Base-by-base conservation (phyloP, 306 rosid species). In the Citrullus colocynthis region DNA sequence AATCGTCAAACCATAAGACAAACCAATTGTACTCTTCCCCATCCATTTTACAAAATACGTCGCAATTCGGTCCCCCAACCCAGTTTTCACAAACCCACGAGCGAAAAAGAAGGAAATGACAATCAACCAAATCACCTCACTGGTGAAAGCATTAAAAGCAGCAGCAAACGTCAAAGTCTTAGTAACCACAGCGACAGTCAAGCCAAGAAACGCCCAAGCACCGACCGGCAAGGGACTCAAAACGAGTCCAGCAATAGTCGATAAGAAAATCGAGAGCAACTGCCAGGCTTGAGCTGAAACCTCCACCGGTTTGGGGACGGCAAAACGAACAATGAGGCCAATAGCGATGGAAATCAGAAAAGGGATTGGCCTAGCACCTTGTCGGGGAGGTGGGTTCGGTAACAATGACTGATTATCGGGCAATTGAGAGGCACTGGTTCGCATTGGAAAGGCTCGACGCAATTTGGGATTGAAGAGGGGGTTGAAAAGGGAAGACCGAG, bases 71-170 rank as follows among this genome's bases (percentile, higher is more conserved):
- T 95, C 93, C 4, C 97, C 99, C 24, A 95, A 67, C 1, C 99
- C 98, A 17, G 99, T 95, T 80, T 95, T 95, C 12, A 95, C 97
- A 51, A 95, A 92, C 0, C 99, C 99, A 16, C 99, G 97, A 48
- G 99, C 97, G 52, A 95, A 95, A 80, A 95, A 95, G 87, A 95
- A 95, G 4, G 99, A 95, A 30, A 95, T 93, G 24, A 95, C 99
- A 54, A 95, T 95, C 85, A 95, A 66, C 98, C 98, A 95, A 81
- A 92, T 95, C 9, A 95, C 99, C 80, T 95, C 97, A 48, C 80
- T 91, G 5, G 99, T 95, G 83, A 95, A 95, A 5, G 99, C 99
- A 48, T 85, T 45, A 76, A 95, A 95, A 48, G 98, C 99, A 8
- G 88, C 85, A 0, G 90, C 17, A 58, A 95, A 95, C 10, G 85